Base-by-base conservation (phyloP, 805 yeast species). In the Lachancea fermentati region DNA sequence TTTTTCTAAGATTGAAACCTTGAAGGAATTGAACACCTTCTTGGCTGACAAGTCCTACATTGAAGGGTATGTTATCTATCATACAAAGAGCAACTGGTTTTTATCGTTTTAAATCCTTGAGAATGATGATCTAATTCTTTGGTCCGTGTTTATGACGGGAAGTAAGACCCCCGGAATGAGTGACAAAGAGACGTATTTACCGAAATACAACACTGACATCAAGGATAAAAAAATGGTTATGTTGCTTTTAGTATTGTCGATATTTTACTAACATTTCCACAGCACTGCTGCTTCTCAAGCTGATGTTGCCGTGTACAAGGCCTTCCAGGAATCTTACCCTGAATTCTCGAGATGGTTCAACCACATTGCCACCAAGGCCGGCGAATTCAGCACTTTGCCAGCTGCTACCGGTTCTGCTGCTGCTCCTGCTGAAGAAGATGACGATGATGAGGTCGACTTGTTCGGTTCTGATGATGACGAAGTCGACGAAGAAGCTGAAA, bases 91-190 rank as follows among this genome's bases (percentile, higher is more conserved):
- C 8, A n/a, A n/a, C n/a, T n/a, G n/a, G n/a, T n/a, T n/a, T n/a
- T n/a, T n/a, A n/a, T n/a, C n/a, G n/a, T n/a, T n/a, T n/a, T n/a
- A n/a, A n/a, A 11, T 24, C 39, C 24, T 26, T 43, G 41, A 47
- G 49, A 41, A 75, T 80, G 86, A 81, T 83, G 88, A 83, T 69
- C 71, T 62, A 59, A 73, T 81, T 55, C 58, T 55, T 54, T 85
- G 94, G 94, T 85, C 94, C 94, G 89, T 85, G 94, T 85, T 85
- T 82, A 82, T 78, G 95, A 86, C 85, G 88, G 81, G 94, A 86
- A 72, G 69, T 81, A 84, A 84, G 91, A 82, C 94, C 95, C 77
- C 89, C 81, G 85, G 80, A 79, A 81, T 86, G 95, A 85, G 89
- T 84, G 85, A 79, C 79, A 81, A 71, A 56, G 61, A 58, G 55